A percentile compares a stretch with the other conserved stretches of the same genome.
Evolutionary conservation across 306 rosid species (phyloP).

Genomic region (Comarum palustre): DNA sequence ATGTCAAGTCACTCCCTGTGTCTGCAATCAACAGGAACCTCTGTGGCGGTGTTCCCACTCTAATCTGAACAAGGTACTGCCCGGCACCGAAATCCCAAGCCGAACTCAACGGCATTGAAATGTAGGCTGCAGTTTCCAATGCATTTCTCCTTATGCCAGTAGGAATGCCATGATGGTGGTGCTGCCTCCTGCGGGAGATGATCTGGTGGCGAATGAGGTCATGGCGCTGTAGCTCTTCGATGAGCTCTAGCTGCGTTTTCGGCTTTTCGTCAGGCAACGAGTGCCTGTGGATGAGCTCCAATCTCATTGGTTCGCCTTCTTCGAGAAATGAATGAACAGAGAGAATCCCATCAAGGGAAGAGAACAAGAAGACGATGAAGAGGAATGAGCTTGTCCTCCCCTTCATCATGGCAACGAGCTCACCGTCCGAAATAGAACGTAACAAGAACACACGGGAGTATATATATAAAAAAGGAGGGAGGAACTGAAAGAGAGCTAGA

Average conservation of each 20-base stretch:
- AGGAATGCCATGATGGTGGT: neutral
- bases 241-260: constrained; percentile 11
- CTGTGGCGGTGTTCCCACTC: constrained; percentile 65
- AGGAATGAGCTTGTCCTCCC: constrained; percentile 6
- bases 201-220: constrained; percentile 31
- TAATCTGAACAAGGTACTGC: constrained; percentile 54
- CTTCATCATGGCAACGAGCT: neutral
- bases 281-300: constrained; percentile 55
- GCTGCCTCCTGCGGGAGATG: constrained; percentile 21
- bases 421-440: neutral
- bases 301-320: constrained; percentile 1
- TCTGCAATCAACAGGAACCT: constrained; percentile 53
- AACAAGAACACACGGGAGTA: neutral
- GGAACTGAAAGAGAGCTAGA: neutral
- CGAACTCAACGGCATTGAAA: constrained; percentile 40
- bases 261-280: neutral
- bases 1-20: constrained; percentile 77
- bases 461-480: neutral
- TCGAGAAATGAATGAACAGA: neutral
- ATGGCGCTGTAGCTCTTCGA: constrained; percentile 35
- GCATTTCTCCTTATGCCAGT: constrained; percentile 11
- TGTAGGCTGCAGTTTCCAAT: neutral
- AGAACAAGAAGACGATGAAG: constrained; percentile 32
- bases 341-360: constrained; percentile 13
- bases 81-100: constrained; percentile 58